phyloP scores from a whole-genome alignment of 495 filamentous ascomycete species.

The Aspergillus hancockii region DNA sequence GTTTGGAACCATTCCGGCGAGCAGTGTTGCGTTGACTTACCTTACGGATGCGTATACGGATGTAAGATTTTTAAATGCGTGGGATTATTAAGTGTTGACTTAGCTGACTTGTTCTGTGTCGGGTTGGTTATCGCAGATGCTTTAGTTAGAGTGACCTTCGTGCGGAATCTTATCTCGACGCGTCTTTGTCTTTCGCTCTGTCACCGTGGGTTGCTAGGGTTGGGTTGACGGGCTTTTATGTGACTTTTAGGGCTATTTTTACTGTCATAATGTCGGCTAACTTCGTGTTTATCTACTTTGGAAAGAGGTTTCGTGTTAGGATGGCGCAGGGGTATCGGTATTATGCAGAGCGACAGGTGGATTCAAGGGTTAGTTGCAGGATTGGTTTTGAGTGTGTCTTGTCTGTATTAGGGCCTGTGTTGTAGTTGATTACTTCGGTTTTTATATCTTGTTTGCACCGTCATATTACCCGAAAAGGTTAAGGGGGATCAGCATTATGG shows the following conservation, averaged over 20 bases:
- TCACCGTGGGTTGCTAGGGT: slow-evolving; percentile 31
- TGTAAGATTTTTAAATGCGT: slow-evolving; percentile 14
- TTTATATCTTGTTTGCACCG: too few species aligned
- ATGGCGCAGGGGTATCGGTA: background rate
- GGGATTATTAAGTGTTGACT: background rate
- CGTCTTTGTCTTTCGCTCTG: slow-evolving; percentile 30
- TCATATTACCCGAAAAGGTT: too few species aligned
- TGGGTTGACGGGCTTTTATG: slow-evolving; percentile 10
- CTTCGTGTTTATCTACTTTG: background rate
- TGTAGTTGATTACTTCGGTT: too few species aligned
- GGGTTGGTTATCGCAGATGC: slow-evolving; percentile 32
- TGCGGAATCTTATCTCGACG: slow-evolving; percentile 25
- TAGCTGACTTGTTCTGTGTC: background rate
- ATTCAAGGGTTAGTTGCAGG: background rate
- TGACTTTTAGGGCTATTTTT: background rate
- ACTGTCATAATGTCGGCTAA: background rate
- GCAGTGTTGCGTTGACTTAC: slow-evolving; percentile 21
- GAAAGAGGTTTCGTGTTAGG: background rate
- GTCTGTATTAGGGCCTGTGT: too few species aligned
- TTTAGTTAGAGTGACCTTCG: slow-evolving; percentile 30
- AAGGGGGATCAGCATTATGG: too few species aligned
- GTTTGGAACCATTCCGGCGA: slow-evolving; percentile 19
- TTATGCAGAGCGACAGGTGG: background rate
- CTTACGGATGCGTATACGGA: slow-evolving; percentile 31
- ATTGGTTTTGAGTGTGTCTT: too few species aligned